Base-by-base conservation (phyloP, 78 protist genomes). In the Dictyostelium intermedium region DNA sequence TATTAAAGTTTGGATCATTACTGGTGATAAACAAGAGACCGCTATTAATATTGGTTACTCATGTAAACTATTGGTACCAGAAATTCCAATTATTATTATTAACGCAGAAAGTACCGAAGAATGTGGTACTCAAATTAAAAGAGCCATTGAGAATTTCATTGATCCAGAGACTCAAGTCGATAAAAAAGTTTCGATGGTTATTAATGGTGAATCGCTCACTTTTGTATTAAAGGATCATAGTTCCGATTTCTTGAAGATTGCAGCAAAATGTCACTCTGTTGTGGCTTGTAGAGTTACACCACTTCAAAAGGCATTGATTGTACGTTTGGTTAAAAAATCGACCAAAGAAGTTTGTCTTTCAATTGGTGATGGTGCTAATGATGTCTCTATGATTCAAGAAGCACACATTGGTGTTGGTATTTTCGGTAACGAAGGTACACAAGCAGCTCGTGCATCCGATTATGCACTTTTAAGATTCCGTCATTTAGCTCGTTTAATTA, bases 381-480 rank as follows among this genome's bases (percentile, higher is more conserved):
- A 95, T 83, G 95, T 95, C 56, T 91, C 85, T 43, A 84, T 86
- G 91, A 84, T 91, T 35, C 91, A 95, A 76, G 77, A 91, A 32
- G 98, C 98, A 3, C 94, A 96, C 27, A 78, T 98, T 20, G 99
- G 99, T 23, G 86, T 98, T 14, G 99, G 99, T 47, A 95, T 98
- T 56, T 6, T 18, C 14, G 99, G 99, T n/a, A 50, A 85, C 5
- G 99, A 98, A 77, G 99, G 99, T 16, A 25, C 83, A 7, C 99
- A 98, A 73, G 99, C 99, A 1, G 97, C 95, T 34, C 96, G 91
- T 4, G 97, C 98, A 45, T 47, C 95, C 4, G 99, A 99, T 70
- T 98, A 85, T 92, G 92, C 99, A 25, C 87, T 99, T 30, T 39
- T 96, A 69, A 91, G 83, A 53, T 92, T 96, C 74, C 6, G 94